A percentile compares a stretch with the other conserved stretches of the same genome.
Evolutionary conservation across 2,329 filamentous ascomycete species (phyloP).

Genomic region (Fusarium acutatum): DNA sequence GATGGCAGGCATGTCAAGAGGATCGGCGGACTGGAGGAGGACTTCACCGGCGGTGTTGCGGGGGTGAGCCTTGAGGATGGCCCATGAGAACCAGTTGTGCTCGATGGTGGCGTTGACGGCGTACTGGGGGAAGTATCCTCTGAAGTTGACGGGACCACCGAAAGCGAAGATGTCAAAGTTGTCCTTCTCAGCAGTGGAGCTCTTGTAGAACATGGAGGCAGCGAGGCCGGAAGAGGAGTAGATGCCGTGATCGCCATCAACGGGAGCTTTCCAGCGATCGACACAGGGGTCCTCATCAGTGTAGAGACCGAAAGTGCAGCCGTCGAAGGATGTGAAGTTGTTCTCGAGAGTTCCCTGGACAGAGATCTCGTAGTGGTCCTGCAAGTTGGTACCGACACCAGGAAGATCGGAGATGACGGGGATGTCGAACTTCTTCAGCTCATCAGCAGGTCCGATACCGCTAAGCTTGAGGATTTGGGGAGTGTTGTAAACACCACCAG

Average conservation of each 20-base stretch:
- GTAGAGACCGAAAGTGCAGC: conserved; percentile 45
- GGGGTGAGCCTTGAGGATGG: conserved; percentile 67
- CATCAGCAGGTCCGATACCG: conserved; percentile 55
- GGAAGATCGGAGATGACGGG: conserved; percentile 56
- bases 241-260: conserved; percentile 42
- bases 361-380: conserved; percentile 59
- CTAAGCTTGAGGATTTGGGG: conserved; percentile 62
- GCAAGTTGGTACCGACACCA: conserved; percentile 66
- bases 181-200: conserved; percentile 46
- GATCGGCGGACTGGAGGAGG: conserved; percentile 66
- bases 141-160: conserved; percentile 63
- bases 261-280: conserved; percentile 44
- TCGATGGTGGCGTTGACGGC: conserved; percentile 55
- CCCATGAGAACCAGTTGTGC: conserved; percentile 53
- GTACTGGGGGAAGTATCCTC: conserved; percentile 65
- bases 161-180: conserved; percentile 63
- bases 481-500: conserved; percentile 59
- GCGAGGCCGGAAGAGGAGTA: conserved; percentile 61
- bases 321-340: conserved; percentile 42
- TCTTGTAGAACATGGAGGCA: conserved; percentile 53
- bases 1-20: conserved; percentile 70
- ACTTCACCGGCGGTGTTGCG: conserved; percentile 71
- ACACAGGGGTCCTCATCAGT: conserved; percentile 49
- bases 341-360: conserved; percentile 43
- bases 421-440: conserved; percentile 56